Base-by-base conservation (phyloP, 148 eudicot species). In the Nepenthes mirabilis region DNA sequence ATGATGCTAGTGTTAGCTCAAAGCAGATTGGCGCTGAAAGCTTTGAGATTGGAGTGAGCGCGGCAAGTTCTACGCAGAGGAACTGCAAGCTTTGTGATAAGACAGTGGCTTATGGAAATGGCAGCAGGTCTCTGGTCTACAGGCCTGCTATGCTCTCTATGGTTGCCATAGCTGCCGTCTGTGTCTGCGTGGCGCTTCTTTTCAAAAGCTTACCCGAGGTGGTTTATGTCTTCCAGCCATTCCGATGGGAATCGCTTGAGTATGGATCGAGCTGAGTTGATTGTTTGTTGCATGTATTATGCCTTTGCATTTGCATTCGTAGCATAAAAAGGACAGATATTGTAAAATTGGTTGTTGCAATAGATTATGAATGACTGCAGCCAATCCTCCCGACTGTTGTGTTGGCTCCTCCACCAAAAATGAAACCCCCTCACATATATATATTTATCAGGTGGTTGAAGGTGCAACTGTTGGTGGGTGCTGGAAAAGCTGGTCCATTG, bases 81-180 rank as follows among this genome's bases (percentile, higher is more conserved):
- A 53, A 60, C 10, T 89, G 96, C 76, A 71, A 59, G 53, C 59
- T 62, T 43, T 89, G 96, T 49, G 79, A 72, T 43, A 67, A 66
- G 63, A 88, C 74, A 50, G 48, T 66, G 75, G 73, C 56, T 9
- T 81, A 72, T 65, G 73, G 78, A 9, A 63, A 57, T 14, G 14
- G 52, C 1, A 68, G 76, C 57, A 35, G 74, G 43, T 77, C 89
- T 0, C 33, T 83, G 55, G 66, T 77, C 55, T 86, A 89, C 72
- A 79, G 77, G 69, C 94, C 97, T 0, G 84, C 82, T 12, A 82
- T 89, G 90, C 75, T 89, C n/a, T 83, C 97, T 0, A 74, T 89
- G 90, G 83, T 89, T 34, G 83, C 80, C 5, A 77, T 89, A 14
- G 97, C 97, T n/a, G 94, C 97, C 23, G 90, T 83, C 12, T 86